Evolutionary conservation across 768 basidiomycete species (phyloP).

Genomic region (Boletus coccyginus): DNA sequence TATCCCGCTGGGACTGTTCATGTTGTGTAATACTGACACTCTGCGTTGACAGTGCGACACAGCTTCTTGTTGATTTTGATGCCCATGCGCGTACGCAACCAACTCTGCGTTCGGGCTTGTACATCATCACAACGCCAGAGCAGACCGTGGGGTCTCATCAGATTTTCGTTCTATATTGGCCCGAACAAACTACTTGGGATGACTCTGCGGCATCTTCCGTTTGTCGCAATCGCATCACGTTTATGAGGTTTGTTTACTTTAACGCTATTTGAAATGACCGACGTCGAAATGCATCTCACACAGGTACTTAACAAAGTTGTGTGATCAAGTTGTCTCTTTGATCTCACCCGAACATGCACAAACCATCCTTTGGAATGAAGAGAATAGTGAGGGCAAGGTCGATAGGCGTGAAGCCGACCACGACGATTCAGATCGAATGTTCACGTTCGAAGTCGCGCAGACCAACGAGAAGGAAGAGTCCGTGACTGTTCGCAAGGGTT

Average conservation of each 20-base stretch:
- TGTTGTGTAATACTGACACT: too few species aligned
- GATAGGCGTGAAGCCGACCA: conserved; percentile 32
- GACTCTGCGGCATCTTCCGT: conserved; percentile 44
- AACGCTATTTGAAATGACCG: neutral
- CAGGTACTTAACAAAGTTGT: conserved; percentile 59
- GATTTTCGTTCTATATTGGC: conserved; percentile 56
- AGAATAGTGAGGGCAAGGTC: conserved; percentile 22
- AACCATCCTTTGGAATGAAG: conserved; percentile 42
- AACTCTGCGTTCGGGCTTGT: conserved; percentile 14
- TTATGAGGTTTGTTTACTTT: conserved; percentile 46
- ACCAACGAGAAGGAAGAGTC: conserved; percentile 53
- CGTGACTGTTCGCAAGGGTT: conserved; percentile 42
- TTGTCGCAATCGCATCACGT: conserved; percentile 48
- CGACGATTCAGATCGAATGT: conserved; percentile 44
- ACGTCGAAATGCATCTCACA: neutral
- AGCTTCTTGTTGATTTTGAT: conserved; percentile 15
- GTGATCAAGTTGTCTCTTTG: conserved; percentile 52
- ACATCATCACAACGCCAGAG: conserved; percentile 6
- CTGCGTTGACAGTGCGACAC: conserved; percentile 2
- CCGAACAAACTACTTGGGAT: conserved; percentile 55
- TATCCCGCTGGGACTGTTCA: too few species aligned
- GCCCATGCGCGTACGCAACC: neutral
- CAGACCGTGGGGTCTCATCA: conserved; percentile 9
- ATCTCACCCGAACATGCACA: conserved; percentile 46
- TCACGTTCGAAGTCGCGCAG: conserved; percentile 51